Base-by-base conservation (phyloP, 495 filamentous ascomycete genomes). In the Amphirosellinia nigrospora region DNA sequence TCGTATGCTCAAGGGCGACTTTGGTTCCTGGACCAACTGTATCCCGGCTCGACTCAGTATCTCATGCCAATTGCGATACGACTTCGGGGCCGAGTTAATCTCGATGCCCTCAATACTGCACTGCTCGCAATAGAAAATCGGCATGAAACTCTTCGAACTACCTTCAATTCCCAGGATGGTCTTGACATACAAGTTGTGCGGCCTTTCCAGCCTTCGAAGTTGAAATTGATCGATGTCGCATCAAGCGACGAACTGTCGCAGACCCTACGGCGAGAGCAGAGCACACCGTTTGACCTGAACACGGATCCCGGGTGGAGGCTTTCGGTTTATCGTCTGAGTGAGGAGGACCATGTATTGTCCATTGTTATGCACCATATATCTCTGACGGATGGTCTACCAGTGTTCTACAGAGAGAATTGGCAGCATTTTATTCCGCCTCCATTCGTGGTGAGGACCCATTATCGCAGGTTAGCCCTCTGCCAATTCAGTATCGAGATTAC, bases 281-380 rank as follows among this genome's bases (percentile, higher is more conserved):
- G 13, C 10, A 62, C 36, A 50, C 36, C 69, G 13, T 71, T 71
- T 48, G 34, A 71, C 19, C 34, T 71, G 1, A 15, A 36, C 9
- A 58, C 10, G 38, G 69, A 71, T 1, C 34, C 69, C 16, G 69
- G 62, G 9, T 71, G 69, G 69, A 71, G 62, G 52, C 48, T 65
- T 9, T 36, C 23, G 1, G 28, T 71, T 30, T 58, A 53, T 23
- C 62, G 38, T 16, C 46, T 71, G 5, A 48, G 28, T 26, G 19
- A 59, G 23, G 46, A 71, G 21, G 63, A 65, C 13, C 62, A 71
- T 34, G 69, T 71, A 0, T 36, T 71, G 7, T 71, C 69, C 4
- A 67, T 71, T 38, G 62, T 71, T 11, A 66, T 71, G 61, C 69
- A 71, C 41, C 69, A 71, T 36, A 71, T 71, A 60, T 71, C 19